Evolutionary conservation across 2,329 filamentous ascomycete genomes (phyloP), one percentile per base, ranked within the genome.

Genomic region (Xenoacremonium recifei): DNA sequence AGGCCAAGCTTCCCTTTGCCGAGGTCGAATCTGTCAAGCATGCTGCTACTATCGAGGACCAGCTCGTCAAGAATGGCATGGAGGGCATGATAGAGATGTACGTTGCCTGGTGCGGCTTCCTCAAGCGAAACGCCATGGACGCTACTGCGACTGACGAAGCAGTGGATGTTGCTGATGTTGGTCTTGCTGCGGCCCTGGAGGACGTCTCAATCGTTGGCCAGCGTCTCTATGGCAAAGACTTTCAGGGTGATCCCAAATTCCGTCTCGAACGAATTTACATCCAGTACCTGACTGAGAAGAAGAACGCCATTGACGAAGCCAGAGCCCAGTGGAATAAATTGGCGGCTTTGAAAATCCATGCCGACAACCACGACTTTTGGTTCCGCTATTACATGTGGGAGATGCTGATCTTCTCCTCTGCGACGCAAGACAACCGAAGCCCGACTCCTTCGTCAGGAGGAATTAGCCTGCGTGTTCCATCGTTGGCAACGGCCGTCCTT

Each of bases 11-110:
- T 49, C 75, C 85, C 0, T 96, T 95, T 56, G 74, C 84, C 18
- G 85, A 88, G 37, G 88, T 97, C 39, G 89, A 95, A 55, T 77
- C 83, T 30, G 90, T 96, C 63, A 99, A 99, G 66, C 89, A 96
- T 64, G 84, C 84, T 32, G 93, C 93, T 6, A 97, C 91, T 0
- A 89, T 85, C 58, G 89, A 89, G 18, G 85, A 89, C 7, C 75
- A 95, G 31, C 75, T 97, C 5, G 90, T 95, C 61, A 84, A 87
- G 49, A 84, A 89, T 47, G 91, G 90, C 18, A 85, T 96, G 76
- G 82, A 89, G 37, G 87, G 91, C 51, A 82, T 96, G 21, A 79
- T 97, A 45, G 89, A 95, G 56, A 89, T 97, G 59, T 90, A 96
- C 59, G 83, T 89, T 39, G 86, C 91, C 0, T 99, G 93, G 93